A percentile compares a stretch with the other conserved stretches of the same genome.
Evolutionary conservation across 163 green algal genomes (phyloP).

Genomic region (Chlamydomonas reinhardtii): DNA sequence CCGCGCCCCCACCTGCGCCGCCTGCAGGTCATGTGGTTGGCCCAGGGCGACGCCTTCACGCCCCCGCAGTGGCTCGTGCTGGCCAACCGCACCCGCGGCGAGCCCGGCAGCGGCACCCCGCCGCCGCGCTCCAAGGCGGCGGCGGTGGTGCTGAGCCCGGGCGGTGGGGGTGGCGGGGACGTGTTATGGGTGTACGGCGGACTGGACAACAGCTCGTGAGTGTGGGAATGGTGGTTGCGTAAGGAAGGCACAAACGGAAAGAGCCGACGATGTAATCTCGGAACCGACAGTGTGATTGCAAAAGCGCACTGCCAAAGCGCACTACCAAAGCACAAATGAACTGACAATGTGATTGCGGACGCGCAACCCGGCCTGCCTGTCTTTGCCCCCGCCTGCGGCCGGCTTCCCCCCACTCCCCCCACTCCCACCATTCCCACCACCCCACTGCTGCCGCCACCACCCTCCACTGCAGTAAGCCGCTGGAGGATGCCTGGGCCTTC

Average conservation of each 20-base stretch:
- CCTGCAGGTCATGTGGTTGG: not conserved
- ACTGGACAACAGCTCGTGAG: constrained; percentile 8
- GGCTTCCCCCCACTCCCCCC: no score
- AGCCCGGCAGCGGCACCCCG: not conserved
- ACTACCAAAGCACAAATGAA: no score
- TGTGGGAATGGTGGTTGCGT: not conserved
- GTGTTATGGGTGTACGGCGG: not conserved
- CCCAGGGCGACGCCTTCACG: constrained; percentile 1
- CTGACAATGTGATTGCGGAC: no score
- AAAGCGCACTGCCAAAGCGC: no score
- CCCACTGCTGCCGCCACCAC: not conserved
- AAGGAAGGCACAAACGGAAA: no score
- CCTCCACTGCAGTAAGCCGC: not conserved
- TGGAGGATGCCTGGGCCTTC: not conserved
- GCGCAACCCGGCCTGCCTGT: no score
- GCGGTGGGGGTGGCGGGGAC: not conserved
- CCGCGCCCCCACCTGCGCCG: no score
- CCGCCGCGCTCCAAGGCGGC: not conserved
- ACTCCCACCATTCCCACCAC: not conserved
- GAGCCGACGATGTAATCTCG: no score
- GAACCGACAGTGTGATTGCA: no score
- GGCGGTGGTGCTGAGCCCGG: not conserved
- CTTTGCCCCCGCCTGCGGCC: no score
- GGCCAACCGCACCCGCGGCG: not conserved
- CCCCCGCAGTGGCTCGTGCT: not conserved